phyloP scores from a whole-genome alignment of 805 yeast species.

The Starmerella riodocensis region DNA sequence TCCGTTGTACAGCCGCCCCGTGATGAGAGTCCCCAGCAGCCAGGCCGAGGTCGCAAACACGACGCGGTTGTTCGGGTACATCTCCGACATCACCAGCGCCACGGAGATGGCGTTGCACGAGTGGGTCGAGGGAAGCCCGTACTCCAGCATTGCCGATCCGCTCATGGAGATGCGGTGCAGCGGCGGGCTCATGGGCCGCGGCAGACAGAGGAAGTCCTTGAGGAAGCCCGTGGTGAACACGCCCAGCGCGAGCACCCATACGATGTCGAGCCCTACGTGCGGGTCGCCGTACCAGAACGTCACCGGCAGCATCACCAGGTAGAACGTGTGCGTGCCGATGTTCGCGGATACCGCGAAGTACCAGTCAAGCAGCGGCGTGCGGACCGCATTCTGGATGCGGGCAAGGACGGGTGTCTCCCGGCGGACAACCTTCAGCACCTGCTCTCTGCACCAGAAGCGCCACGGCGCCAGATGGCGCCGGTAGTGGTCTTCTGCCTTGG shows the following conservation, averaged over 20 bases:
- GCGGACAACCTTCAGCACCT: conserved; percentile 43
- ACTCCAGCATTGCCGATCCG: conserved; percentile 81
- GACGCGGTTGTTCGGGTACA: conserved; percentile 3
- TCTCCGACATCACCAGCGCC: conserved; percentile 35
- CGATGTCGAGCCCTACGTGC: conserved; percentile 43
- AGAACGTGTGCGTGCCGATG: conserved; percentile 86
- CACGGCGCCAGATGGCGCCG: conserved; percentile 40
- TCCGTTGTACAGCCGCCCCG: conserved; percentile 86
- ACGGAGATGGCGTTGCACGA: conserved; percentile 90
- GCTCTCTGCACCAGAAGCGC: conserved; percentile 35
- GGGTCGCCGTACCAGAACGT: conserved; percentile 70
- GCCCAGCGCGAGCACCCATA: conserved; percentile 52
- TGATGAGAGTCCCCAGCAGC: conserved; percentile 52
- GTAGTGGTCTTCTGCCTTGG: conserved; percentile 55
- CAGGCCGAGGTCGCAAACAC: conserved; percentile 18
- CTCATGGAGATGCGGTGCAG: conserved; percentile 78
- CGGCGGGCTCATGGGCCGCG: conserved; percentile 89
- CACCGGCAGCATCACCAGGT: conserved; percentile 74
- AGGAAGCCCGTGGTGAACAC: conserved; percentile 49
- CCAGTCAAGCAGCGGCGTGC: conserved; percentile 44
- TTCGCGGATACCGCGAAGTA: conserved; percentile 83
- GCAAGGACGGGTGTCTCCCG: conserved; percentile 52
- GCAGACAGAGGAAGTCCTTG: conserved; percentile 78
- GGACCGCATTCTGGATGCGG: conserved; percentile 37
- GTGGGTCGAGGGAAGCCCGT: conserved; percentile 90